Evolutionary conservation across 2,329 filamentous ascomycete species (phyloP).

Genomic region (Scedosporium dehoogii): DNA sequence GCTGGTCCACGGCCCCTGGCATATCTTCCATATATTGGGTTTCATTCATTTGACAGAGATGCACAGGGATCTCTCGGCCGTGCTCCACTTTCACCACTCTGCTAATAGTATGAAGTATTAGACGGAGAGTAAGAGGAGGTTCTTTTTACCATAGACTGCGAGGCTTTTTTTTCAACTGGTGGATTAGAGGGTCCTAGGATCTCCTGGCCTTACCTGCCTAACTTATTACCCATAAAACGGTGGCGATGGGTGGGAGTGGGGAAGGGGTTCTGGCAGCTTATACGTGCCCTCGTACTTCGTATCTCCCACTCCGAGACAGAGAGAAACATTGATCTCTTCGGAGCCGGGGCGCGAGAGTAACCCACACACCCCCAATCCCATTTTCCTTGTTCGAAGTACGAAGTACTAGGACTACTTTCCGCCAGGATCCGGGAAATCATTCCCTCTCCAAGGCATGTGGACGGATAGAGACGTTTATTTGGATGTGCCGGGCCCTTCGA

Average conservation of each 20-base stretch:
- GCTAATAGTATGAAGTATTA: background rate
- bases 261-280: background rate
- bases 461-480: conserved; percentile 16
- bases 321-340: background rate
- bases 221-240: background rate
- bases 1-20: background rate
- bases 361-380: no score
- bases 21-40: background rate
- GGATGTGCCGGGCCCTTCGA: conserved; percentile 21
- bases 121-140: no score
- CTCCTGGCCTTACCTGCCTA: background rate
- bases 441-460: background rate
- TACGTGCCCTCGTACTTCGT: background rate
- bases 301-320: background rate
- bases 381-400: no score
- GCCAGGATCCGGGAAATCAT: background rate
- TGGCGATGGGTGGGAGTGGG: background rate
- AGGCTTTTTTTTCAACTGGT: background rate
- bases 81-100: background rate
- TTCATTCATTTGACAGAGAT: background rate
- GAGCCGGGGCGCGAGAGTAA: background rate
- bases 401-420: background rate
- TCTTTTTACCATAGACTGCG: background rate
- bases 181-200: background rate
- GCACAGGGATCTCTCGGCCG: background rate